A percentile compares a stretch with the other conserved stretches of the same genome.
Conservation (phyloP, 257 asterid genomes). For the Rehmannia glutinosa region DNA sequence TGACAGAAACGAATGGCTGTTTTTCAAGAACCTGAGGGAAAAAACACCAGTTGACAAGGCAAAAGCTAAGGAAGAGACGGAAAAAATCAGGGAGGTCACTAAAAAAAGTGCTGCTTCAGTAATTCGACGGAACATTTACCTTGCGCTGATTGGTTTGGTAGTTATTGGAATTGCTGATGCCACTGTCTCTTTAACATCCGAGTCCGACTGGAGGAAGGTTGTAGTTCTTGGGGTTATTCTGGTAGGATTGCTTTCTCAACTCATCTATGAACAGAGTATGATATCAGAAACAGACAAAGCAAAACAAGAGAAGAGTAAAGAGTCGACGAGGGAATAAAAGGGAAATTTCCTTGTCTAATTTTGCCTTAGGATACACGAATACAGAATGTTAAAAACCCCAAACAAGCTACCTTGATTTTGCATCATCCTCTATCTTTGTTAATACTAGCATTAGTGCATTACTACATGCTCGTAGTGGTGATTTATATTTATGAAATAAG, state of each 20-base stretch:
- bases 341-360: conserved; percentile 1
- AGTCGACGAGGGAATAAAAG: conserved; percentile 32
- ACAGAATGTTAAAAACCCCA: neutral
- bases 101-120: conserved; percentile 59
- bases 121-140: conserved; percentile 65
- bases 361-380: neutral
- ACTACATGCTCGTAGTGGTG: too few species aligned
- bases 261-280: conserved; percentile 67
- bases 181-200: conserved; percentile 38
- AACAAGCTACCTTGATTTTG: too few species aligned
- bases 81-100: conserved; percentile 51
- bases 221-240: conserved; percentile 67
- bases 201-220: conserved; percentile 63
- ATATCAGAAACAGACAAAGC: conserved; percentile 39
- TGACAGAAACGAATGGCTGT: conserved; percentile 79
- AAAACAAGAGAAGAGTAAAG: conserved; percentile 34
- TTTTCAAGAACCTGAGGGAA: conserved; percentile 64
- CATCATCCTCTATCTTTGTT: neutral
- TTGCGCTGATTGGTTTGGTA: conserved; percentile 61
- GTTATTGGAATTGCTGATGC: conserved; percentile 57
- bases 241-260: conserved; percentile 71
- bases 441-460: neutral
- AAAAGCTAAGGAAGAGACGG: conserved; percentile 53
- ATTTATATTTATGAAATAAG: neutral
- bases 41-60: conserved; percentile 51